Base-by-base conservation (phyloP, 2,329 filamentous ascomycete genomes). In the Cladobotryum protrusum region DNA sequence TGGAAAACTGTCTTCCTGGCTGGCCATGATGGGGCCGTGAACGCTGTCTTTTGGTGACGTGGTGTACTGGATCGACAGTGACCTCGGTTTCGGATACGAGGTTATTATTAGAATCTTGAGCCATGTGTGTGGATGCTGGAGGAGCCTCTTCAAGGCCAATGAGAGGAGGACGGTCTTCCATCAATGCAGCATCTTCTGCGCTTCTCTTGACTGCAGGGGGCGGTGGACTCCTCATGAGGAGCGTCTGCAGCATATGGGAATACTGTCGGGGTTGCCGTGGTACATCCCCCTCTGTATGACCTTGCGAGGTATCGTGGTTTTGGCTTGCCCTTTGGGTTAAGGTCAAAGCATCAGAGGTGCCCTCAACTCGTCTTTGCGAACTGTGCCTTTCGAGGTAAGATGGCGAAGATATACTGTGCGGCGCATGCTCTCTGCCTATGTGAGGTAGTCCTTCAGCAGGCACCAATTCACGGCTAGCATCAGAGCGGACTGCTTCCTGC, bases 1-100 rank as follows among this genome's bases (percentile, higher is more conserved):
- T 56, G 5, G 60, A 61, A 13, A 52, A 53, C 14, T 59, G 20
- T 15, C 60, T 52, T 50, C 57, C 61, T 33, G 48, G 40, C 32
- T 53, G 55, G 17, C 55, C 56, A 17, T 55, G 51, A 24, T 39
- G 49, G 29, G 53, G 48, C 24, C 44, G 54, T 33, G 55, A 56
- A 39, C 54, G 50, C 29, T 55, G 49, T 42, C 58, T 34, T 19
- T 52, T 54, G 15, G 63, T 58, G 8, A 58, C 51, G 48, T 58
- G 54, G 4, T 44, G 48, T n/a, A 55, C 53, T 35, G 57, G 49
- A 24, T 62, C 58, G 35, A 49, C 45, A 15, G 43, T 48, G 5
- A 6, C 24, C 12, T 6, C 39, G 20, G 20, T 20, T 4, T 7
- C 14, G 19, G 19, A 13, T 9, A 33, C 34, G 18, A 32, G 17